Conservation (phyloP, 169 alveolate species). For the Theileria orientalis region DNA sequence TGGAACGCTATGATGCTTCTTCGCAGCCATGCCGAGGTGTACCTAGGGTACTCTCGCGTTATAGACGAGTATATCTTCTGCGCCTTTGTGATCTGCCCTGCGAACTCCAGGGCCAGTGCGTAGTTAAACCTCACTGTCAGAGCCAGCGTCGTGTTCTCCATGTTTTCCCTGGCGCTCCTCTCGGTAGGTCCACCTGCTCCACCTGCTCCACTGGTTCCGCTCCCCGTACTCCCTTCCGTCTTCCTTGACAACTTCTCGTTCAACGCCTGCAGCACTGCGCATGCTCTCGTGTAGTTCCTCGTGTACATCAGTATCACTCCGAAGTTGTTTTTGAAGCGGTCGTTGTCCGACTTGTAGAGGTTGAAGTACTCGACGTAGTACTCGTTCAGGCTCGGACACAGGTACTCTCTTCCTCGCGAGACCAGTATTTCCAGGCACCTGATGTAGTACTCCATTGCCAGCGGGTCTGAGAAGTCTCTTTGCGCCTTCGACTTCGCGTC, state of each 20-base stretch:
- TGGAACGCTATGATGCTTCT: slow-evolving; percentile 41
- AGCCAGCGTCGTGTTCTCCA: neutral
- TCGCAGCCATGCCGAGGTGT: slow-evolving; percentile 54
- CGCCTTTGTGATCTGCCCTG: slow-evolving; percentile 41
- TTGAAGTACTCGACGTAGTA: slow-evolving; percentile 12
- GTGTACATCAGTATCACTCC: slow-evolving; percentile 43
- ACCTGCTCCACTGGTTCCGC: neutral
- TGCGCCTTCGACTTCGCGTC: neutral
- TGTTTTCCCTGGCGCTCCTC: neutral
- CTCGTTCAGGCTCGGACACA: slow-evolving; percentile 29
- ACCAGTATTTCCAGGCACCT: slow-evolving; percentile 52
- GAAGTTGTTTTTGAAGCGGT: slow-evolving; percentile 26
- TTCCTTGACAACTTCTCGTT: neutral
- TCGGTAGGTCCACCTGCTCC: no score
- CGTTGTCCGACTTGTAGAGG: neutral
- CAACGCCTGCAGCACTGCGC: neutral
- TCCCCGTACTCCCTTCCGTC: neutral
- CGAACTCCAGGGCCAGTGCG: slow-evolving; percentile 47
- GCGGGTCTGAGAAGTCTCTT: slow-evolving; percentile 12
- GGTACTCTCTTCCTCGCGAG: slow-evolving; percentile 47
- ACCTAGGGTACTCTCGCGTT: slow-evolving; percentile 55
- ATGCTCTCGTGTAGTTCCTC: slow-evolving; percentile 18
- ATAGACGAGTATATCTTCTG: slow-evolving; percentile 34
- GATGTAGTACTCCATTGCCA: slow-evolving; percentile 28
- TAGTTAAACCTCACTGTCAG: slow-evolving; percentile 52